Conservation (phyloP, 495 filamentous ascomycete genomes). For the Collariella sp. region DNA sequence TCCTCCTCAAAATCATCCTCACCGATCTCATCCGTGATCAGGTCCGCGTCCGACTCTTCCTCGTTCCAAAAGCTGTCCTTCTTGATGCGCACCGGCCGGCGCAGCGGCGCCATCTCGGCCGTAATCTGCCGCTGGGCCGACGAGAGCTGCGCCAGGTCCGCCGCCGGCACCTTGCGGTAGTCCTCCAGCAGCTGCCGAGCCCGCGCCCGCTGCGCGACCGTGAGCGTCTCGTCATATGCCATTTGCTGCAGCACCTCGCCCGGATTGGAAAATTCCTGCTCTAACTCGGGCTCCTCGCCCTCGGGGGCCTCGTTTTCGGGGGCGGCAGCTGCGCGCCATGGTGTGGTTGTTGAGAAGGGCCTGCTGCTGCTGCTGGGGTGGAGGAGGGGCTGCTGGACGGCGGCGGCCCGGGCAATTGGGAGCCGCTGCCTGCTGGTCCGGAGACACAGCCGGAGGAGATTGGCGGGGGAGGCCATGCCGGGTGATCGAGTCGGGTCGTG, state of each 20-base stretch:
- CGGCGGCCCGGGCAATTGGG: constrained; percentile 10
- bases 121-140: constrained; percentile 9
- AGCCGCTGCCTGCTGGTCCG: constrained; percentile 32
- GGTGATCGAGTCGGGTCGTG: constrained; percentile 13
- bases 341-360: constrained; percentile 35
- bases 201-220: constrained; percentile 2
- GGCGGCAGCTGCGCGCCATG: constrained; percentile 19
- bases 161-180: constrained; percentile 15
- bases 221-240: background rate
- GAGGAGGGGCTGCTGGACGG: constrained; percentile 15
- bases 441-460: constrained; percentile 39
- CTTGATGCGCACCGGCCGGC: constrained; percentile 6
- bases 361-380: too few relatives aligned
- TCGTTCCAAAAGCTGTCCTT: constrained; percentile 32
- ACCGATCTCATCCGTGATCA: constrained; percentile 32
- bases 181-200: constrained; percentile 6
- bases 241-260: constrained; percentile 15
- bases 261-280: constrained; percentile 9
- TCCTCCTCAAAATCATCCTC: constrained; percentile 52
- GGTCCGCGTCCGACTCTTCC: constrained; percentile 35
- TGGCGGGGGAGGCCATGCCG: constrained; percentile 43
- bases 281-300: background rate
- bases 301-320: constrained; percentile 10
- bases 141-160: too few relatives aligned
- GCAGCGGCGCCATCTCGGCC: background rate